Base-by-base conservation (phyloP, 768 basidiomycete genomes). In the Xanthoconium stramineum region DNA sequence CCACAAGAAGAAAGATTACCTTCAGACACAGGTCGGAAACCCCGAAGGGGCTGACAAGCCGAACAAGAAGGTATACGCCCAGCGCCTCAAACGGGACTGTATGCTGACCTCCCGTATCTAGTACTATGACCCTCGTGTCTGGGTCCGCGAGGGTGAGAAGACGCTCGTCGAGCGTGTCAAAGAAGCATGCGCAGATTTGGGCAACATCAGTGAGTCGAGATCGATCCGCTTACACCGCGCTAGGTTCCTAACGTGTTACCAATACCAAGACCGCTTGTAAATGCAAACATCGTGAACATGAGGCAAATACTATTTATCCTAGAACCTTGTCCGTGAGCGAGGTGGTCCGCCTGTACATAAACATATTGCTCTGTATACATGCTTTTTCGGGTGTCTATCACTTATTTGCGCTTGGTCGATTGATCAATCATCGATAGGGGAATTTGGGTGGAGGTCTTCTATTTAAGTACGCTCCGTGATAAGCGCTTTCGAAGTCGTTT, bases 101-200 rank as follows among this genome's bases (percentile, higher is more conserved):
- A 14, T 14, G 36, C 54, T 57, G 15, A 59, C n/a, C 6, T 46
- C 30, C 15, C 19, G 11, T 39, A 33, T 19, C 14, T 60, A 89
- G 89, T 88, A 74, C 80, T 96, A 96, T 76, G 94, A 96, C 74
- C 95, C 94, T 48, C 91, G 96, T 79, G 88, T 95, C 57, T 99
- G 96, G 96, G 94, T 99, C 49, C 91, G 96, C 67, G 94, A 97
- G 76, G 95, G 95, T 62, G 94, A 98, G 80, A 94, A 95, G 85
- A 96, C 94, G 19, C 83, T 98, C 62, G 46, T 72, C 47, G 81
- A 73, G 59, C 92, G 96, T 69, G 92, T 97, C 77, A 91, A 94
- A 76, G 88, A 90, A 73, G 94, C 96, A n/a, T 94, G 93, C 76
- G 63, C 73, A 42, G 96, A 99, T 75, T 83, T 99, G 57, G 91